phyloP scores from a whole-genome alignment of 2,329 filamentous ascomycete genomes.

The Cladobotryum mycophilum region DNA sequence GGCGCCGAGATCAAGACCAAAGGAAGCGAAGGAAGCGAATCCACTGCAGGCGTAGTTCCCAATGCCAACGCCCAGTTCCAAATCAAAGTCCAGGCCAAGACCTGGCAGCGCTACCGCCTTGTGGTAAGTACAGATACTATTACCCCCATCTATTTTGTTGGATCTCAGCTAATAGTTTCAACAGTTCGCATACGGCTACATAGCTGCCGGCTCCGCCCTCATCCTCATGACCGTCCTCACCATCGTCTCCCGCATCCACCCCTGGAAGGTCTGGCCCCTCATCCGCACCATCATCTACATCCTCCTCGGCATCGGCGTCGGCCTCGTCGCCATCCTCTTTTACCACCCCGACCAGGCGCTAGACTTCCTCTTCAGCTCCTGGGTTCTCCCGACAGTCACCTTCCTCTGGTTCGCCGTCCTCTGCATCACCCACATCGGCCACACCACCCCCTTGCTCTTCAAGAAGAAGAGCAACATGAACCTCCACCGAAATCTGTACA shows the following conservation, averaged over 20 bases:
- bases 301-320: conserved; percentile 24
- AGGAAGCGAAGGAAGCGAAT: neutral
- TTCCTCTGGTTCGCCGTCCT: conserved; percentile 29
- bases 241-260: conserved; percentile 23
- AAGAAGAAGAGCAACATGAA: neutral
- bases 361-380: conserved; percentile 21
- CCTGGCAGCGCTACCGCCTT: conserved; percentile 22
- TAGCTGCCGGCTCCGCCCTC: conserved; percentile 26
- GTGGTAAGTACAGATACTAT: conserved; percentile 20
- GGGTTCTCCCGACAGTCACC: conserved; percentile 28
- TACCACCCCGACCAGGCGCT: conserved; percentile 12
- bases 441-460: conserved; percentile 9
- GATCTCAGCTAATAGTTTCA: too few relatives aligned
- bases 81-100: conserved; percentile 17
- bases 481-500: neutral
- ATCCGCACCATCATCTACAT: conserved; percentile 24
- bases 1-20: conserved; percentile 3
- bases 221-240: conserved; percentile 27
- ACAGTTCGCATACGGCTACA: conserved; percentile 30
- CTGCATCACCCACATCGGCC: conserved; percentile 27
- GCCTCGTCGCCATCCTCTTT: conserved; percentile 22
- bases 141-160: too few relatives aligned
- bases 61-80: conserved; percentile 15
- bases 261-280: conserved; percentile 27
- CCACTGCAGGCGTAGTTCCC: neutral